These are phyloP conservation scores for Yamadazyma phyllophila DNA, from an alignment of 805 yeast genomes.

Conservation along the genomic window DNA sequence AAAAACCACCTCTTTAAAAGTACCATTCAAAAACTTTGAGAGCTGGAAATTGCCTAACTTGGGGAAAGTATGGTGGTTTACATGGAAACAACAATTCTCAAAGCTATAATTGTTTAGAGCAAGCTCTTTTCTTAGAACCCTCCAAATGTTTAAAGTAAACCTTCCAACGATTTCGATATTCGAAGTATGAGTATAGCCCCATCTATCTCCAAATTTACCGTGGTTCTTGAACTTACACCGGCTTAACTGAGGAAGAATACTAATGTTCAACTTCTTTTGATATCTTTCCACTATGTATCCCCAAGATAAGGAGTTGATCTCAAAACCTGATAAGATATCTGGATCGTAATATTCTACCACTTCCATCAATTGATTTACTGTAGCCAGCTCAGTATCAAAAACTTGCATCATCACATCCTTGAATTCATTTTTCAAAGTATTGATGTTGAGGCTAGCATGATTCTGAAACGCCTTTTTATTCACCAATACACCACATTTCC, in stretches of 20 bases:
- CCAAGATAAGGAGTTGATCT: conserved; percentile 80
- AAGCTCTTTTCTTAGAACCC: conserved; percentile 62
- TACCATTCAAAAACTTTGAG: conserved; percentile 30
- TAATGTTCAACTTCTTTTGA: conserved; percentile 41
- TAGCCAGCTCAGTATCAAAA: conserved; percentile 46
- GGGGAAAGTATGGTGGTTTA: conserved; percentile 68
- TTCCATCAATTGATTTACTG: conserved; percentile 55
- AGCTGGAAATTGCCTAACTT: conserved; percentile 50
- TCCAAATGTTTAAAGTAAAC: conserved; percentile 84
- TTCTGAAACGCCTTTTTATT: conserved; percentile 1
- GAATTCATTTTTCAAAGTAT: not conserved
- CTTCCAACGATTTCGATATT: conserved; percentile 71
- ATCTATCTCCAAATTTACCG: conserved; percentile 60
- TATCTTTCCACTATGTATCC: conserved; percentile 79
- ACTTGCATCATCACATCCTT: not conserved
- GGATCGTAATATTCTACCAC: conserved; percentile 72
- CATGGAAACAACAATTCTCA: conserved; percentile 71
- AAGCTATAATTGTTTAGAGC: conserved; percentile 66
- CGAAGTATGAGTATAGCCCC: conserved; percentile 83
- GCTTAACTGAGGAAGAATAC: conserved; percentile 59
- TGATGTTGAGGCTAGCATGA: not conserved
- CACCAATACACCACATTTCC: conserved; percentile 19
- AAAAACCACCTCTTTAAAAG: conserved; percentile 20
- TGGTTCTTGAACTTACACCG: conserved; percentile 50
- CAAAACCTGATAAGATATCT: conserved; percentile 84